These are phyloP conservation scores for Podila epicladia DNA, from an alignment of 192 early-diverging fungal species.

Conservation along the genomic window DNA sequence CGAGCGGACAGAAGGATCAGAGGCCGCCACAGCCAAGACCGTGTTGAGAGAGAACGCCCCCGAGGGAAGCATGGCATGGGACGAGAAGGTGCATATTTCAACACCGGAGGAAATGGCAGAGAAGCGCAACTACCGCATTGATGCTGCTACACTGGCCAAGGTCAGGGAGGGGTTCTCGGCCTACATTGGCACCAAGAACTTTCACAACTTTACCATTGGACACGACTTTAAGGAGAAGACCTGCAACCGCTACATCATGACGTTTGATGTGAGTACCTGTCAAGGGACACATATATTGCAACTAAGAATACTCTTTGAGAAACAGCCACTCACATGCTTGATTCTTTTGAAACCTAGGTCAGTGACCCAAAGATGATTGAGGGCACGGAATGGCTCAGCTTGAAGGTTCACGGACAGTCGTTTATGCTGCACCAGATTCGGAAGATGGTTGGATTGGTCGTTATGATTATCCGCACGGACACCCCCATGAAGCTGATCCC, in stretches of 20 bases:
- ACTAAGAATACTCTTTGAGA: no score
- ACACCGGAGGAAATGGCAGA: slow-evolving; percentile 69
- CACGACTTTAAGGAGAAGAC: slow-evolving; percentile 79
- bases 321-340: slow-evolving; percentile 1
- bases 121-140: slow-evolving; percentile 74
- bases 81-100: slow-evolving; percentile 45
- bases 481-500: slow-evolving; percentile 77
- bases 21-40: slow-evolving; percentile 7
- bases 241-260: slow-evolving; percentile 84
- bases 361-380: slow-evolving; percentile 74
- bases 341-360: slow-evolving; percentile 22
- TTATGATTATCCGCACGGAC: slow-evolving; percentile 80
- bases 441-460: slow-evolving; percentile 96
- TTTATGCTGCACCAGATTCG: slow-evolving; percentile 99
- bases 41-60: slow-evolving; percentile 20
- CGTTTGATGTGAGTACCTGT: slow-evolving; percentile 68
- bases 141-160: slow-evolving; percentile 65
- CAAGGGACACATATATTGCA: not conserved
- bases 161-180: slow-evolving; percentile 72
- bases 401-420: slow-evolving; percentile 94
- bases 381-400: slow-evolving; percentile 87
- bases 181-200: slow-evolving; percentile 93
- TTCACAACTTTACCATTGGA: slow-evolving; percentile 94
- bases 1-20: not conserved
- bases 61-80: slow-evolving; percentile 45